Evolutionary conservation across 495 filamentous ascomycete species (phyloP), one percentile per base, ranked within the genome.

Genomic region (Aspergillus incahuasiensis): DNA sequence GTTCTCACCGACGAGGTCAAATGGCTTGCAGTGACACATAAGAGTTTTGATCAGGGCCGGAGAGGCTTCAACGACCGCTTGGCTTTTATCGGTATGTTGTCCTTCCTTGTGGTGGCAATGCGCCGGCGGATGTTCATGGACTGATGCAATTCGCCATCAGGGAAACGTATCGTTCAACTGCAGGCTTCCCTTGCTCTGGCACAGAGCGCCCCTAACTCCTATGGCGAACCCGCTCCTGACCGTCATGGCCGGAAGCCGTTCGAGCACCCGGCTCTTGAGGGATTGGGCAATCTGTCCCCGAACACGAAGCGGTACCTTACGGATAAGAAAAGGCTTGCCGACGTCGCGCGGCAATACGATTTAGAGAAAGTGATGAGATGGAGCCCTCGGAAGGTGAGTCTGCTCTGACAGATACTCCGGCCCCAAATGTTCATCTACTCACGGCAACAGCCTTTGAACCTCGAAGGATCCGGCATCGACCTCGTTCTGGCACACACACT

Each of bases 21-120:
- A 73, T 99, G 92, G 94, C 79, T 97, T 60, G 92, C 92, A 11
- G 82, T 99, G 54, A 99, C 94, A 38, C 94, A 99, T 71, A 97
- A 97, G 84, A 96, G 90, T 71, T 97, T 96, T 69, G 94, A 97
- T 73, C 90, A 97, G 62, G 94, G 91, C 46, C 79, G 90, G 65
- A 85, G 91, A 75, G 91, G 91, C 11, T 96, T 88, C 75, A 99
- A 97, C 69, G 92, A 96, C 57, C 84, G 91, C 54, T 78, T 99
- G 69, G 87, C 88, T n/a, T 91, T 88, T 59, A 75, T 96, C 35
- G 94, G 94, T 95, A 82, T 63, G 39, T n/a, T 35, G 15, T 18
- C 16, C 30, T 19, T 16, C 28, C 19, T 25, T 39, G 2, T 39
- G 15, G 48, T 13, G 19, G 22, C 7, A 0, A 1, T 24, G 19